Evolutionary conservation across 805 yeast species (phyloP).

Genomic region (Metschnikowia rubicola): DNA sequence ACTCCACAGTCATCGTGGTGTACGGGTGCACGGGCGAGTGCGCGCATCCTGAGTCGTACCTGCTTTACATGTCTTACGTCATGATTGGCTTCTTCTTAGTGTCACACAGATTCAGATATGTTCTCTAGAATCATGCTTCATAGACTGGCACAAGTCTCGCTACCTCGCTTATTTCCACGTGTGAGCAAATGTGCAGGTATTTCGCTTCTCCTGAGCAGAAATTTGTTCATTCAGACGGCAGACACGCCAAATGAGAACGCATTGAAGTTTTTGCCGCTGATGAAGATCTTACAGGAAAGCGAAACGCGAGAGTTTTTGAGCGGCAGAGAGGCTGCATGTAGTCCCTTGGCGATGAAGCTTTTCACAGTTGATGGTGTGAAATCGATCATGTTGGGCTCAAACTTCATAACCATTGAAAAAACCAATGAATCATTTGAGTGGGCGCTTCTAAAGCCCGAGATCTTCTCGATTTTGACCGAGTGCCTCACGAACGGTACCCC

Average conservation of each 20-base stretch:
- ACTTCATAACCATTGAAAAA: conserved; percentile 82
- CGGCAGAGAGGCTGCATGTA: conserved; percentile 70
- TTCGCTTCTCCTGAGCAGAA: conserved; percentile 5
- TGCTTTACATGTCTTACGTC: background rate
- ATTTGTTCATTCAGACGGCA: conserved; percentile 72
- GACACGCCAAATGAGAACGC: conserved; percentile 88
- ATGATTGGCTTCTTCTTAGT: background rate
- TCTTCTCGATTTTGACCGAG: conserved; percentile 56
- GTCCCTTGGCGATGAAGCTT: conserved; percentile 74
- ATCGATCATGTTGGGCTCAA: conserved; percentile 75
- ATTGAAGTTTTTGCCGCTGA: conserved; percentile 76
- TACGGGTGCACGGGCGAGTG: conserved; percentile 4
- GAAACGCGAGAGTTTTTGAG: conserved; percentile 68
- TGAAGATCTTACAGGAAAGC: conserved; percentile 52
- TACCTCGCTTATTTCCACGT: background rate
- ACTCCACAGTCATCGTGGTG: conserved; percentile 2
- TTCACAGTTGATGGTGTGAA: conserved; percentile 74
- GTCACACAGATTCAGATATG: background rate
- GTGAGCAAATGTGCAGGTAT: background rate
- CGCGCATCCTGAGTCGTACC: background rate
- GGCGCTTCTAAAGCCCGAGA: conserved; percentile 64
- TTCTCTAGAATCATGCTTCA: conserved; percentile 1
- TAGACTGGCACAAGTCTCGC: background rate
- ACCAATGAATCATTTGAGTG: conserved; percentile 47
- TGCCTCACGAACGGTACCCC: conserved; percentile 55